Evolutionary conservation across 2,329 filamentous ascomycete species (phyloP), one percentile per base, ranked within the genome.

Genomic region (Hansfordia pulvinata): DNA sequence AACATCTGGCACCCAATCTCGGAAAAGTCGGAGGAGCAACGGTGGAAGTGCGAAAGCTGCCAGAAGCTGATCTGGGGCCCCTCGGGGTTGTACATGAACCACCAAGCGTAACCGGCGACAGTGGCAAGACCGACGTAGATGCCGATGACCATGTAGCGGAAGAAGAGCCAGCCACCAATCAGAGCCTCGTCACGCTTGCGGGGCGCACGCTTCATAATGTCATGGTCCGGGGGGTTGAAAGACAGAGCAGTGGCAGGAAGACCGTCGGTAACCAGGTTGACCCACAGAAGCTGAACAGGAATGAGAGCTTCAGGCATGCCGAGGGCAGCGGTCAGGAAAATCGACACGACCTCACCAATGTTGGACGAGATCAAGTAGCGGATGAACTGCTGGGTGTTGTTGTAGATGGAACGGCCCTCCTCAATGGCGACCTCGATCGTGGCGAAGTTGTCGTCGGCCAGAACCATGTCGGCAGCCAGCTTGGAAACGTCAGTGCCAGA

Each of bases 351-450:
- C 54, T 98, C 90, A 44, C 90, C 92, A 39, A 98, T 98, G 62
- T 98, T 98, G 37, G 88, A 96, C 7, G 88, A 96, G 52, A 98
- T 98, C 34, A 98, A 70, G 53, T 98, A 98, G 26, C 92, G 83
- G 57, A 98, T 98, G 57, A 98, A 98, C 53, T 98, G 90, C 52
- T 98, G 90, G 5, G 90, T 98, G 66, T 98, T 98, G 76, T 90
- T 96, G 70, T 94, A 98, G 58, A 98, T 98, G 36, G 86, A 86
- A 35, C 90, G 80, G 28, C 90, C 90, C 58, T 98, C 90, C 52
- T 98, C 90, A 36, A 98, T 86, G 26, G 90, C 90, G 30, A 84
- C 67, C 52, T 93, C 83, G 40, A 98, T 98, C 4, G 90, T 98
- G 35, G 90, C 90, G 53, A 98, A 98, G 64, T 98, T 98, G 59